A percentile compares a stretch with the other conserved stretches of the same genome.
Conservation (phyloP, 2,329 filamentous ascomycete genomes). For the Fusarium bulbicola region DNA sequence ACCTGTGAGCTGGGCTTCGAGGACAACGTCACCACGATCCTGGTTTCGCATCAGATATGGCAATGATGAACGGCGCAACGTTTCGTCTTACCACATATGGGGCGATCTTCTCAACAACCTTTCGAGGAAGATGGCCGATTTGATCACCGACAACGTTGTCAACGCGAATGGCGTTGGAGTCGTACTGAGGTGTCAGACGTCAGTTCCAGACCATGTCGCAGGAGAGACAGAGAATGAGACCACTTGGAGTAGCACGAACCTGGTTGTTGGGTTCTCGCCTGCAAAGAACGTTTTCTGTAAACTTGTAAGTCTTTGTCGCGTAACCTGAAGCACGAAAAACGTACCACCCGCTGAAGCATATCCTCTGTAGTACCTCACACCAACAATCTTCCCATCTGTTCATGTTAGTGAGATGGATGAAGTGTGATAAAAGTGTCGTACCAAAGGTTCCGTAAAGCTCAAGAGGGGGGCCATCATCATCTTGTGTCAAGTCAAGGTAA, state of each 20-base stretch:
- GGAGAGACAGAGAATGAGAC: constrained; percentile 7
- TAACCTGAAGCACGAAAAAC: background rate
- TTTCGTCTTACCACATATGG: constrained; percentile 68
- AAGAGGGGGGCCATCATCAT: constrained; percentile 50
- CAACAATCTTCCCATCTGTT: constrained; percentile 59
- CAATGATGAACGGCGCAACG: background rate
- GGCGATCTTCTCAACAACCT: constrained; percentile 75
- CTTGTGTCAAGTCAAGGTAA: constrained; percentile 55
- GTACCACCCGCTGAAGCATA: constrained; percentile 65
- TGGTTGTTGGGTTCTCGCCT: constrained; percentile 73
- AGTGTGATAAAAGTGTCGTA: constrained; percentile 37
- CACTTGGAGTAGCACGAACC: constrained; percentile 42
- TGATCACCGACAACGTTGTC: constrained; percentile 79
- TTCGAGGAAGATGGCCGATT: constrained; percentile 80
- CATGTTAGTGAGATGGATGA: constrained; percentile 12
- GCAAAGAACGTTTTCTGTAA: constrained; percentile 65
- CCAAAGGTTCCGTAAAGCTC: constrained; percentile 61
- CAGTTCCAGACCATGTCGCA: background rate
- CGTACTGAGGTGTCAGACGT: constrained; percentile 56
- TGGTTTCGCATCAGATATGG: constrained; percentile 43
- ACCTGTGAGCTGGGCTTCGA: constrained; percentile 77
- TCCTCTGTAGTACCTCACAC: constrained; percentile 69
- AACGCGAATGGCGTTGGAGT: constrained; percentile 79
- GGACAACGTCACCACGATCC: constrained; percentile 66
- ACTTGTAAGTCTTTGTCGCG: constrained; percentile 5